These are phyloP conservation scores for Setomelanomma holmii DNA, from an alignment of 2,329 filamentous ascomycete genomes.

Conservation along the genomic window DNA sequence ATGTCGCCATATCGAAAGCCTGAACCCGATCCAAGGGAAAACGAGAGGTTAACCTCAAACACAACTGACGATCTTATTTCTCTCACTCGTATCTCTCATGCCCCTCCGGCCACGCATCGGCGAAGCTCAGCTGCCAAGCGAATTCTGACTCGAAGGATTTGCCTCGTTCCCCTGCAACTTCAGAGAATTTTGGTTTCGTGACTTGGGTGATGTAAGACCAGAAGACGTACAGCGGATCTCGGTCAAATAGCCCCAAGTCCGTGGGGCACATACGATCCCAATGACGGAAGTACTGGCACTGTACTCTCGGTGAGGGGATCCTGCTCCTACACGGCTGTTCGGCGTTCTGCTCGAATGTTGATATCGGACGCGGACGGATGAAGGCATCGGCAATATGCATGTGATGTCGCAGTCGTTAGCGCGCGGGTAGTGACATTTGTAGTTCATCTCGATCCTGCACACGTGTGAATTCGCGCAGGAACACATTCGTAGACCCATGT, in stretches of 20 bases:
- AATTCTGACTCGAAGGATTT: neutral
- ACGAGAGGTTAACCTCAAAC: too few relatives aligned
- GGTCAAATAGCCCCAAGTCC: neutral
- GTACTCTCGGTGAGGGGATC: neutral
- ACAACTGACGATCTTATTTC: too few relatives aligned
- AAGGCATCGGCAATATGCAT: neutral
- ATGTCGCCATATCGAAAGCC: neutral
- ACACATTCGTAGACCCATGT: neutral
- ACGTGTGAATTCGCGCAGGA: slow-evolving; percentile 2
- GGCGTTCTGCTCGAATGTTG: neutral
- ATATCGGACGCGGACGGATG: neutral
- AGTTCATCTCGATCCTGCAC: neutral
- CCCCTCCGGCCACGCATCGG: neutral
- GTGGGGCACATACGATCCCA: neutral
- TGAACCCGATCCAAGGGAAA: too few relatives aligned
- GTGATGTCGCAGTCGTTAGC: too few relatives aligned
- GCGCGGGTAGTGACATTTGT: neutral
- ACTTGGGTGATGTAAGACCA: neutral
- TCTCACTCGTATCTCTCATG: neutral
- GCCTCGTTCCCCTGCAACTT: neutral
- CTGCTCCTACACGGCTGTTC: neutral
- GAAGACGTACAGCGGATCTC: neutral
- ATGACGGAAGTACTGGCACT: neutral
- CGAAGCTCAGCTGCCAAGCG: neutral
- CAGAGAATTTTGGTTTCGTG: neutral